Percentiles rank a stretch among this genome's conserved stretches.
Conservation (phyloP, 2,329 filamentous ascomycete genomes). For the Aspergillus clavatus region DNA sequence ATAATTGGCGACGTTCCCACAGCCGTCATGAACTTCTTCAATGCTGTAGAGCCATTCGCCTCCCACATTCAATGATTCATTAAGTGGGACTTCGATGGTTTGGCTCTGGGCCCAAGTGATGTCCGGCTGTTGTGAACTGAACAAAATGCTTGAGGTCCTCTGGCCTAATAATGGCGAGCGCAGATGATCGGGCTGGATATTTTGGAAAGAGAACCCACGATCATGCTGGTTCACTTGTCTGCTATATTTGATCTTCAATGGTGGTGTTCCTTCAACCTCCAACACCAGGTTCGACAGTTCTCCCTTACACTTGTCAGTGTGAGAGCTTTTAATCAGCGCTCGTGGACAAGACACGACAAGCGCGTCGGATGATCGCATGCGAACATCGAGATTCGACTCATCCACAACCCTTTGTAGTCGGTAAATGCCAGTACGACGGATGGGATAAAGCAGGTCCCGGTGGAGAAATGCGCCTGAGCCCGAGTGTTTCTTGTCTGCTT, state of each 20-base stretch:
- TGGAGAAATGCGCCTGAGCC: constrained; percentile 50
- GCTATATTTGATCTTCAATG: constrained; percentile 88
- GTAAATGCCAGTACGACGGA: constrained; percentile 87
- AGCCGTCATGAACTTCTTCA: constrained; percentile 85
- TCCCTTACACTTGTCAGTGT: constrained; percentile 69
- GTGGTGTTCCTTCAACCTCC: constrained; percentile 81
- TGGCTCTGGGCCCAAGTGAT: constrained; percentile 75
- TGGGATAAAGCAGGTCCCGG: constrained; percentile 64
- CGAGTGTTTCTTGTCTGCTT: constrained; percentile 56
- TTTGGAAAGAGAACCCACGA: constrained; percentile 84
- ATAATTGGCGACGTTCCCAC: constrained; percentile 82
- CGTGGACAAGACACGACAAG: constrained; percentile 82
- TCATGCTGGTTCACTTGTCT: constrained; percentile 79
- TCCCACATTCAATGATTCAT: constrained; percentile 75
- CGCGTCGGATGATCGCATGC: constrained; percentile 68
- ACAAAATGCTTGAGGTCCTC: constrained; percentile 53
- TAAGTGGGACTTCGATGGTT: constrained; percentile 73
- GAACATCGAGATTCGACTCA: constrained; percentile 89
- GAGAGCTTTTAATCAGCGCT: constrained; percentile 64
- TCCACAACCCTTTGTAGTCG: constrained; percentile 80
- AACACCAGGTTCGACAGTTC: constrained; percentile 83
- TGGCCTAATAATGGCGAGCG: constrained; percentile 68
- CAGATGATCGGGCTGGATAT: constrained; percentile 83
- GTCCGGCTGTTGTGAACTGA: constrained; percentile 48
- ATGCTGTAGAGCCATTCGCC: constrained; percentile 87